Conservation (phyloP, 352 stramenopile genomes). For the Globisporangium recalcitrans region DNA sequence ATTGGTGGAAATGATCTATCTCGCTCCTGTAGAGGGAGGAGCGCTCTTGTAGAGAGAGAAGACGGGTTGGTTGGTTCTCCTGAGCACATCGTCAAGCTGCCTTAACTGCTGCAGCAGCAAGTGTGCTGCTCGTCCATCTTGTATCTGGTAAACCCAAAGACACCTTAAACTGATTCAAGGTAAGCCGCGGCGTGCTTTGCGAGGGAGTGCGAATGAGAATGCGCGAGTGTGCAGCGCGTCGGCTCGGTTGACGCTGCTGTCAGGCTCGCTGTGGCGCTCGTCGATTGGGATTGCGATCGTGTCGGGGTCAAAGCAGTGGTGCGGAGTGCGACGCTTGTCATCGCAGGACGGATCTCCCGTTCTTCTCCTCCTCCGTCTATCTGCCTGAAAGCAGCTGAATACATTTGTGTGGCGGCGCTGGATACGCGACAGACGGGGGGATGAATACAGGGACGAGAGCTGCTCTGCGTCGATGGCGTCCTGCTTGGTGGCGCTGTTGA, state of each 20-base stretch:
- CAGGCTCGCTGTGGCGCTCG: background rate
- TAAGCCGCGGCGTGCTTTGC: constrained; percentile 20
- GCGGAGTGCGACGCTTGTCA: background rate
- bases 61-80: constrained; percentile 42
- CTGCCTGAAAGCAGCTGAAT: background rate
- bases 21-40: constrained; percentile 18
- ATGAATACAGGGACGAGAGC: background rate
- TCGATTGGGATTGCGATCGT: background rate
- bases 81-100: background rate
- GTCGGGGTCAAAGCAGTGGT: background rate
- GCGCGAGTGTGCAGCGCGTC: background rate
- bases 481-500: background rate
- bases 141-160: constrained; percentile 86
- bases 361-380: background rate
- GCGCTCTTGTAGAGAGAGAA: constrained; percentile 40
- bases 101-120: background rate
- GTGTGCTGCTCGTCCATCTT: constrained; percentile 54
- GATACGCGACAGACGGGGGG: background rate
- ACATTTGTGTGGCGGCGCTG: background rate
- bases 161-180: constrained; percentile 93
- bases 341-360: background rate
- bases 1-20: constrained; percentile 34
- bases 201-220: background rate
- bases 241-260: background rate
- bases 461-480: background rate